Base-by-base conservation (phyloP, 202 grass and related monocot species). In the Alloteropsis angusta region DNA sequence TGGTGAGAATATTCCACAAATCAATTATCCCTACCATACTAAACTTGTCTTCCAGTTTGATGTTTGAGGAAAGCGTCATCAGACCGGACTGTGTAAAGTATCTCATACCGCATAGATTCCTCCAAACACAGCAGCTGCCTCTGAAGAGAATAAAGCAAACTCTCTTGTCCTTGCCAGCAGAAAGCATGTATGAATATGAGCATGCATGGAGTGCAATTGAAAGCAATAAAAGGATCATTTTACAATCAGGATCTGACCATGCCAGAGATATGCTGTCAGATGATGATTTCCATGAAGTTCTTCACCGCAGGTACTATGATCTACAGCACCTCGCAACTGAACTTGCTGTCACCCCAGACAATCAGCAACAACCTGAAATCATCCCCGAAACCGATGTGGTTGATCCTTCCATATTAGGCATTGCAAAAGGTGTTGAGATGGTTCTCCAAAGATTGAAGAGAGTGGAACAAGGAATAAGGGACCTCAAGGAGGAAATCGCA, bases 381-480 rank as follows among this genome's bases (percentile, higher is more conserved):
- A 80, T 74, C 46, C 36, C 60, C 61, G 74, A 74, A 57, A 74
- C 85, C 47, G 48, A 80, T 49, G 47, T 25, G 1, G 84, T 98
- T 44, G 92, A 93, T 64, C 91, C 92, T 19, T 95, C 96, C 56
- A 87, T 98, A 55, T 53, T 84, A 55, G 95, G 96, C 72, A 98
- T 98, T 68, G 92, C 92, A 2, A 94, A 86, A 81, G 96, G 92
- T 2, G 87, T 98, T 58, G 95, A 98, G 71, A 86, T 92, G 83
- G 89, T 98, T 60, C 86, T 98, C 55, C 89, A 95, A 83, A 88
- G 92, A 65, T 70, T 98, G 52, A 98, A 90, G 79, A 82, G 77
- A 71, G 86, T 95, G 71, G 92, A 98, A 70, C 92, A 93, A 64
- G 95, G 89, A 79, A 98, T 98, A 73, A 88, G 83, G 48, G 96